These are phyloP conservation scores for Pseudofabraea citricarpa DNA, from an alignment of 2,329 filamentous ascomycete genomes.

Conservation along the genomic window DNA sequence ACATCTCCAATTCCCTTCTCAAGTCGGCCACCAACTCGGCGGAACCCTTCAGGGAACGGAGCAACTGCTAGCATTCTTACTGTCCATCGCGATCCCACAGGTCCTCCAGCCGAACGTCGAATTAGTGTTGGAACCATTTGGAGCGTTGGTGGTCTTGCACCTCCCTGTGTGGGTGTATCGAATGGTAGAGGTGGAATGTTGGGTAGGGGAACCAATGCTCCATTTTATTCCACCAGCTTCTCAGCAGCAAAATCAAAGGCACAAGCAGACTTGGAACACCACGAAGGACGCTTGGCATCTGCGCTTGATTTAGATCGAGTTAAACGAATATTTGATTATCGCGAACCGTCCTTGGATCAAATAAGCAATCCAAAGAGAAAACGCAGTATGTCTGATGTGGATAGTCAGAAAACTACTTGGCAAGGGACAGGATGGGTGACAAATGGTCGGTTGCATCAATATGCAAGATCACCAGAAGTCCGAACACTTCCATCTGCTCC, in stretches of 20 bases:
- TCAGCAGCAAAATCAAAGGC: slow-evolving; percentile 33
- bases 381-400: slow-evolving; percentile 15
- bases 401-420: slow-evolving; percentile 29
- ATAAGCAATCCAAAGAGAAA: slow-evolving; percentile 21
- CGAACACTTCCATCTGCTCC: slow-evolving; percentile 63
- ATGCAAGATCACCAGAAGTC: slow-evolving; percentile 22
- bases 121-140: slow-evolving; percentile 66
- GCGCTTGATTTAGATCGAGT: slow-evolving; percentile 76
- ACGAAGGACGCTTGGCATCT: slow-evolving; percentile 70
- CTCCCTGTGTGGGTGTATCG: slow-evolving; percentile 49
- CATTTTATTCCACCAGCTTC: slow-evolving; percentile 52
- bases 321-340: slow-evolving; percentile 59
- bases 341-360: slow-evolving; percentile 19
- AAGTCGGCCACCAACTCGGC: slow-evolving; percentile 10
- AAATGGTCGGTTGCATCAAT: slow-evolving; percentile 16
- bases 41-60: slow-evolving; percentile 19
- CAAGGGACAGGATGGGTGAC: slow-evolving; percentile 25
- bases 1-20: slow-evolving; percentile 18
- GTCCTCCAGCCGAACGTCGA: slow-evolving; percentile 22
- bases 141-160: slow-evolving; percentile 68
- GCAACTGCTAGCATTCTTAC: slow-evolving; percentile 23
- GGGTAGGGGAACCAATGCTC: slow-evolving; percentile 69
- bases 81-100: slow-evolving; percentile 22
- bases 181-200: slow-evolving; percentile 60
- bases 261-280: slow-evolving; percentile 60